A percentile compares a stretch with the other conserved stretches of the same genome.
Conservation (phyloP, 129 eudicot species). For the Erigeron canadensis region DNA sequence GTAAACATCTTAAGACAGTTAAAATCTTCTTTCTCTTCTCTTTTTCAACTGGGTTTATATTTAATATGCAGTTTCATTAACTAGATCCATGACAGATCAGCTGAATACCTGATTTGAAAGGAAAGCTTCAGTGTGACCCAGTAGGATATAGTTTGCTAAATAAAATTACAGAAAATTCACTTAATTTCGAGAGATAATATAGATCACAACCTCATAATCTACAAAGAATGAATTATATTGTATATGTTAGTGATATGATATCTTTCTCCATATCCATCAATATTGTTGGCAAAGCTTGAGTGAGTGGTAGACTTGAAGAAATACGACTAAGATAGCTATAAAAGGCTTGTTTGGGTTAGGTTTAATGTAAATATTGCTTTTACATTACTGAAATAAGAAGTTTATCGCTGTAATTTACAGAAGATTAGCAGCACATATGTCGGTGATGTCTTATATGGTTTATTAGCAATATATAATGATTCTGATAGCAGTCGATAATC, state of each 20-base stretch:
- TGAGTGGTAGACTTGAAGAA: slow-evolving; percentile 3
- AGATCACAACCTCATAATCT: not conserved
- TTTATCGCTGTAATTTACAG: not conserved
- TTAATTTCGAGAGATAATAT: not conserved
- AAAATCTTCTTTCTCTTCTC: slow-evolving; percentile 20
- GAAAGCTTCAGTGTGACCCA: no score
- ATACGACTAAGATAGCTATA: not conserved
- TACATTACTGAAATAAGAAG: not conserved
- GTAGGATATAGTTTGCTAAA: slow-evolving; percentile 8
- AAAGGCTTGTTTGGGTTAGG: not conserved
- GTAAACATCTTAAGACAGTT: slow-evolving; percentile 44
- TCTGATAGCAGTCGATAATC: not conserved
- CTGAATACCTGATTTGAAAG: not conserved
- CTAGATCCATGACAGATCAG: not conserved
- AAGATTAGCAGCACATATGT: not conserved
- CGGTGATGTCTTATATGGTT: slow-evolving; percentile 3
- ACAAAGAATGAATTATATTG: no score
- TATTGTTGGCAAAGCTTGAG: not conserved
- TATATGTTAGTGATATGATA: not conserved
- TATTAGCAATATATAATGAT: not conserved
- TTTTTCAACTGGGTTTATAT: not conserved
- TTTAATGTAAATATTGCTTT: not conserved
- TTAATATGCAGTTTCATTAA: slow-evolving; percentile 6
- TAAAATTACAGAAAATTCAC: not conserved
- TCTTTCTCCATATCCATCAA: not conserved